Base-by-base conservation (phyloP, 164 flowering plant species). In the Saururus chinensis region DNA sequence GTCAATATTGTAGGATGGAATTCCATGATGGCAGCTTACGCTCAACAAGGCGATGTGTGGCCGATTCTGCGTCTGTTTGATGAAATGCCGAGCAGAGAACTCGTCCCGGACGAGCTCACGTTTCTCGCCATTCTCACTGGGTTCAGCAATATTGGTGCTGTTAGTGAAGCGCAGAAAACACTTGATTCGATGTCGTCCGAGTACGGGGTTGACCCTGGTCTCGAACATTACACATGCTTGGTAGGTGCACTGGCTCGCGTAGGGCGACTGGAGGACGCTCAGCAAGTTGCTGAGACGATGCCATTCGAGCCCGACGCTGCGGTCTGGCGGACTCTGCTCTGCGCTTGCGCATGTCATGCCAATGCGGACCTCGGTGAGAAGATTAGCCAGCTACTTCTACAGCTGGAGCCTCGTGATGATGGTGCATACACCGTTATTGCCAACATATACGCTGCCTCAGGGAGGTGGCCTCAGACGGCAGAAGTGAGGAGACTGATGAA, bases 161-260 rank as follows among this genome's bases (percentile, higher is more conserved):
- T 52, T 24, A 51, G 0, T 23, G 84, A 83, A 63, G 73, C 75
- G 1, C 74, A 77, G 40, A 7, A 13, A 22, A 83, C 84, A 88
- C 56, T 89, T n/a, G 40, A 42, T 8, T 61, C 66, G 64, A 86
- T 86, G 93, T 74, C 41, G 45, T 22, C 20, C 4, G 72, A 75
- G 0, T 80, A 77, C 64, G 78, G 73, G 19, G 26, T 89, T 56
- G 77, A 75, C 21, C 91, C 96, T 0, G 64, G 71, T 35, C 60
- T 84, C 7, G 84, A 83, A 77, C 96, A 84, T 68, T 86, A 82
- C 68, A 86, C 89, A 1, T 83, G 96, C 60, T 71, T 89, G 58
- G 70, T 86, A n/a, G 75, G 80, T 65, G 84, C 86, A 49, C 9
- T 83, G 74, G 89, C 76, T 6, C 70, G 82, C 53, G 80, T 75